Evolutionary conservation across 1,284 basidiomycete species (phyloP), one percentile per base, ranked within the genome.

Genomic region (Pascua sp.): DNA sequence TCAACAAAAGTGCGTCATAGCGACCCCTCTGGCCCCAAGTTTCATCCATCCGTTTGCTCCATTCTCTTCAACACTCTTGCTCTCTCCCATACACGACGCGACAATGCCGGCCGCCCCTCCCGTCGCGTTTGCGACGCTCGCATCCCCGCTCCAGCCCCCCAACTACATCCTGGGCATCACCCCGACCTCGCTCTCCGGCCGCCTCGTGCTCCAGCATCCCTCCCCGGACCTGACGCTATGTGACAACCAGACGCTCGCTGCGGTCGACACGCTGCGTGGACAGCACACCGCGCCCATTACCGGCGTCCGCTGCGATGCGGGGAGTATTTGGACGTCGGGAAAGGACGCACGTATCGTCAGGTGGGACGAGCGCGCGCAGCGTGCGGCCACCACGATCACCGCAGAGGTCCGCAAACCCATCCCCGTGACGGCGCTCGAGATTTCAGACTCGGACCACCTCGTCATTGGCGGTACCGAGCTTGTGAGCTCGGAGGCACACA

Each of bases 381-480:
- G 63, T 13, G 52, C 68, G 0, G 73, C 69, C 3, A 66, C 60
- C 18, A 63, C 59, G 11, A 71, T 77, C 57, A 71, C 72, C 56
- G 75, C 75, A 76, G 63, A 47, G 73, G 57, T 78, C 1, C 61
- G 76, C 53, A 75, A 75, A 49, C 62, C 71, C 1, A 61, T 77
- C 0, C 76, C 78, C 4, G 67, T 79, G 0, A 66, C 71, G 3
- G 71, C 76, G 0, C 57, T 79, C 5, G 69, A 73, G 2, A 64
- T 71, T 5, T 65, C 69, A 24, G 68, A 70, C 32, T 41, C 62
- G 4, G 74, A 76, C 56, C 65, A 78, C 53, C 66, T 79, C n/a
- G 65, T 81, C 0, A 77, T 80, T 0, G 79, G 73, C 10, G 80
- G 79, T 2, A 79, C 79, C 0, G 79, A 80, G 61, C 63, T 79